A percentile compares a stretch with the other conserved stretches of the same genome.
phyloP scores from a whole-genome alignment of 495 filamentous ascomycete genomes.

The Tuber aestivum region DNA sequence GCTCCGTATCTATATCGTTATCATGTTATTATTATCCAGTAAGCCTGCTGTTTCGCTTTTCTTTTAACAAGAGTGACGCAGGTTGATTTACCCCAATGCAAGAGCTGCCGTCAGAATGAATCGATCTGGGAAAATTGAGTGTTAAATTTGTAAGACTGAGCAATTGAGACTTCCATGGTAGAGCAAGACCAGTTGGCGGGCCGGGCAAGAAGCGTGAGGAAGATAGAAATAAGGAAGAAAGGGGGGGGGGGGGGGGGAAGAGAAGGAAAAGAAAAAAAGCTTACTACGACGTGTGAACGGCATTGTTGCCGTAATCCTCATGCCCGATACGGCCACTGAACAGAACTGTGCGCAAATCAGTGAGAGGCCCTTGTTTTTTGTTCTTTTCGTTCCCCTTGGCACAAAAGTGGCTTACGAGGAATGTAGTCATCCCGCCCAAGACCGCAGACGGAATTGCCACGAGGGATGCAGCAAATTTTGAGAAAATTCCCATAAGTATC shows the following conservation, averaged over 20 bases:
- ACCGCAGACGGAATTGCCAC: conserved; percentile 76
- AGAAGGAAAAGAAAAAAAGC: conserved; percentile 3
- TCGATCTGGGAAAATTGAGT: conserved; percentile 47
- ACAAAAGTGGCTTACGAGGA: conserved; percentile 49
- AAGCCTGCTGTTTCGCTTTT: neutral
- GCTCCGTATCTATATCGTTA: conserved; percentile 46
- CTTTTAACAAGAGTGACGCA: conserved; percentile 48
- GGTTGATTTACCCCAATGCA: conserved; percentile 52
- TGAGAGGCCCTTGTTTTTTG: neutral
- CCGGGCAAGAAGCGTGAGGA: neutral
- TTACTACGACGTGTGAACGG: conserved; percentile 69
- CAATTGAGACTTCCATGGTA: neutral
- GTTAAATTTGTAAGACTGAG: conserved; percentile 4
- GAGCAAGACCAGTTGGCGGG: neutral
- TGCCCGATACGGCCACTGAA: conserved; percentile 76
- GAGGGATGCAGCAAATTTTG: conserved; percentile 85
- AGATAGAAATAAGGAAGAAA: neutral
- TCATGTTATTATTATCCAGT: conserved; percentile 14
- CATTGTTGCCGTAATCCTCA: conserved; percentile 72
- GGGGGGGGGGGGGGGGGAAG: too few species aligned
- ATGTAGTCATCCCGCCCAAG: conserved; percentile 88
- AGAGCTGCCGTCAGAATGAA: conserved; percentile 81
- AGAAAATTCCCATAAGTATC: conserved; percentile 73
- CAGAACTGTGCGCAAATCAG: conserved; percentile 50
- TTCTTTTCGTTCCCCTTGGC: neutral